Evolutionary conservation across 148 eudicot genomes (phyloP), one percentile per base, ranked within the genome.

Genomic region (Chenopodium formosanum): DNA sequence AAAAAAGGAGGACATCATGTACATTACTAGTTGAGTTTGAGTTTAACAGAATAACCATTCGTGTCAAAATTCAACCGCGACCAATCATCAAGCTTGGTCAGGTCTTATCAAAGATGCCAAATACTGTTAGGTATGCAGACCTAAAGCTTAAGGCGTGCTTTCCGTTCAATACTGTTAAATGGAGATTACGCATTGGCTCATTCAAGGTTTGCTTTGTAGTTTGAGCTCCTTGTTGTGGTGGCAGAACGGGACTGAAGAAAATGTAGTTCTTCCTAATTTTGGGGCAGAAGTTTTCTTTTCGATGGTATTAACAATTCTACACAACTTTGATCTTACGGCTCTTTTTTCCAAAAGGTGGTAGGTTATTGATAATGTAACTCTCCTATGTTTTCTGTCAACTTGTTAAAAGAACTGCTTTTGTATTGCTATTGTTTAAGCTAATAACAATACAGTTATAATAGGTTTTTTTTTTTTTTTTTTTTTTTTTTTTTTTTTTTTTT

Each of bases 1-100:
- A 60, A 62, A 75, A n/a, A 90, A 92, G 78, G 92, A 92, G 64
- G 97, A 91, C 83, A 86, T 93, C 31, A 16, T 83, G 73, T 88
- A 77, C 81, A 81, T 92, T 76, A 52, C 29, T 25, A 72, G 48
- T 68, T 78, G 84, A 85, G 44, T 37, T 37, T 37, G 44, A 37
- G 70, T 44, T 10, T 83, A 23, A 32, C 60, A 44, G 50, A 34
- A n/a, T 13, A 10, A 22, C 47, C 11, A 53, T 62, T 22, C 34
- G 37, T 37, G 62, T 40, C 44, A 40, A 65, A 27, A 37, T 64
- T 31, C 63, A 7, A 34, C 22, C 3, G 78, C 78, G 48, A 37
- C 27, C 44, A 12, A 6, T n/a, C 14, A 32, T 25, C 44, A 40
- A 40, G 44, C 7, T 50, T 37, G 2, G 19, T 37, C 73, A 10